Conservation (phyloP, 768 basidiomycete species). For the Bullera alba region DNA sequence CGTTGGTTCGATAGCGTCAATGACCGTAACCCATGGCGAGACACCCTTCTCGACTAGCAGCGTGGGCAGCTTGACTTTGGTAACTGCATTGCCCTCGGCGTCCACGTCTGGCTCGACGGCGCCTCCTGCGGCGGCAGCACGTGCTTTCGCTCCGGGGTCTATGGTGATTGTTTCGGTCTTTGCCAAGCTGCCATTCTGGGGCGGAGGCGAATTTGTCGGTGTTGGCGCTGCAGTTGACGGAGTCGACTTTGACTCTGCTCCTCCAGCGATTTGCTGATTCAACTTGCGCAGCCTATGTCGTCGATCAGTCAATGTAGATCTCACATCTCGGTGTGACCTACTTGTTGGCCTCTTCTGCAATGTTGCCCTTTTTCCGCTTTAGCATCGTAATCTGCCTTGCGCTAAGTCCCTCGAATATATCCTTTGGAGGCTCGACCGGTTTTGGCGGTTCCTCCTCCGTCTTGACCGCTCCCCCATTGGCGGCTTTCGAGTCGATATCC, state of each 20-base stretch:
- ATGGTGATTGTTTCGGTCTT: conserved; percentile 31
- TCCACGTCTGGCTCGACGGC: conserved; percentile 31
- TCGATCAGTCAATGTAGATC: neutral
- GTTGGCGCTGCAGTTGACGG: conserved; percentile 19
- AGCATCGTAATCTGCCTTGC: conserved; percentile 88
- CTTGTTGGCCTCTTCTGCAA: conserved; percentile 50
- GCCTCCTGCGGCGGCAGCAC: conserved; percentile 26
- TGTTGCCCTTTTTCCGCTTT: conserved; percentile 86
- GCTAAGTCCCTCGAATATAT: conserved; percentile 56
- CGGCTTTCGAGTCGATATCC: conserved; percentile 3
- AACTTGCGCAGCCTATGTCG: conserved; percentile 26
- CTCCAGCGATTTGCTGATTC: conserved; percentile 16
- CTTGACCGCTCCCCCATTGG: conserved; percentile 1
- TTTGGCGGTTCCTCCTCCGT: conserved; percentile 1
- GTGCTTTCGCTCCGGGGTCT: conserved; percentile 46
- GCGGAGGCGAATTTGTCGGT: neutral
- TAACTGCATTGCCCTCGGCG: conserved; percentile 29
- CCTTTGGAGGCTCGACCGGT: conserved; percentile 13
- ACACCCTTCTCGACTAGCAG: conserved; percentile 11
- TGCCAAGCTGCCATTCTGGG: neutral
- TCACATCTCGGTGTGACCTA: conserved; percentile 8
- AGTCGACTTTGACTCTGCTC: conserved; percentile 4
- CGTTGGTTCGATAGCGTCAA: conserved; percentile 70
- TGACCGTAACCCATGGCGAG: conserved; percentile 53
- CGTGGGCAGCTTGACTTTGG: conserved; percentile 2